phyloP scores from a whole-genome alignment of 1,139 yeast species.

The Yamadazyma friedrichii region DNA sequence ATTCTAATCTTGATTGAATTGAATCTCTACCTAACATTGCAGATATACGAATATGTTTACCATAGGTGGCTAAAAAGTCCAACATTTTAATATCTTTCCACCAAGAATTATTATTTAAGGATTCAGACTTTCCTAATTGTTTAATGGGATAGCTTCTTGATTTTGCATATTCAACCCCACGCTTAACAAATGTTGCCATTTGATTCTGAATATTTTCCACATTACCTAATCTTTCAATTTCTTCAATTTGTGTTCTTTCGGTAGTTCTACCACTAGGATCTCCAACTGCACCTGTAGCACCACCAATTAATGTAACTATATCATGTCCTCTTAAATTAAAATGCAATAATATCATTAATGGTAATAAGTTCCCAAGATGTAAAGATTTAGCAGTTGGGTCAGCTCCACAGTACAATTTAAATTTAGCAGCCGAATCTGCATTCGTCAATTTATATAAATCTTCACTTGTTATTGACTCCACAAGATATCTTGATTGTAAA shows the following conservation, averaged over 20 bases:
- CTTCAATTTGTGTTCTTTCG: constrained; percentile 63
- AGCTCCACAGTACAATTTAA: constrained; percentile 87
- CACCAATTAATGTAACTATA: constrained; percentile 83
- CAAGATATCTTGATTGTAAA: constrained; percentile 44
- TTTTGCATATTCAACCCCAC: constrained; percentile 62
- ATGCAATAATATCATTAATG: constrained; percentile 81
- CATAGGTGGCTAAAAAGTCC: constrained; percentile 74
- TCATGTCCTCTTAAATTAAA: constrained; percentile 83
- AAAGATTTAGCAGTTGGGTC: constrained; percentile 92
- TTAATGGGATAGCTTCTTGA: constrained; percentile 49
- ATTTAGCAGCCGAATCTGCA: constrained; percentile 27
- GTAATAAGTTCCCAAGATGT: constrained; percentile 88
- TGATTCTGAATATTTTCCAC: constrained; percentile 62
- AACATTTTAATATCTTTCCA: constrained; percentile 77
- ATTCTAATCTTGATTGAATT: constrained; percentile 67
- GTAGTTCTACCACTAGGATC: constrained; percentile 92
- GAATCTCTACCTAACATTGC: constrained; percentile 91
- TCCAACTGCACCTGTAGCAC: constrained; percentile 97
- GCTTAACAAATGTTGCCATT: constrained; percentile 55
- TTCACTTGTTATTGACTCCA: constrained; percentile 50
- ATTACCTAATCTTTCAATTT: constrained; percentile 53
- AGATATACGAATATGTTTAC: constrained; percentile 75
- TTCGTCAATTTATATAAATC: constrained; percentile 40
- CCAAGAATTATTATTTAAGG: constrained; percentile 77
- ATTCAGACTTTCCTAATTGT: constrained; percentile 37